These are phyloP conservation scores for Podaxis sp. DNA, from an alignment of 768 basidiomycete species.

Conservation along the genomic window DNA sequence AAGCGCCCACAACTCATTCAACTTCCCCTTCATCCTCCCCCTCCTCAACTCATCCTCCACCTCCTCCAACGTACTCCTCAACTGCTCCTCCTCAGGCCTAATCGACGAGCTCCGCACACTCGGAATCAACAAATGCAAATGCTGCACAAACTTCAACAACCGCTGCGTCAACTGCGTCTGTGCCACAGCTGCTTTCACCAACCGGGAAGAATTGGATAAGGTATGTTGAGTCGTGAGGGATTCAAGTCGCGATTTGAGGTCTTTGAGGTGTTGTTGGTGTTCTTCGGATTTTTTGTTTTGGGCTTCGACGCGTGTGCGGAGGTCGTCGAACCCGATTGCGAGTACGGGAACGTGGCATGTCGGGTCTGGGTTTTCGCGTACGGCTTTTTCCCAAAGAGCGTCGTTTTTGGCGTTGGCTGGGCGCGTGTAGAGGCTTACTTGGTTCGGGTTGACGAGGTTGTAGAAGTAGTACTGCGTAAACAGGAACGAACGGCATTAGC, in stretches of 20 bases:
- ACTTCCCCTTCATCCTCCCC: conserved; percentile 65
- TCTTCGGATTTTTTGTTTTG: conserved; percentile 65
- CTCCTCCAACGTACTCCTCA: conserved; percentile 70
- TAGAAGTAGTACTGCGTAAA: conserved; percentile 72
- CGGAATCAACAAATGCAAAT: conserved; percentile 79
- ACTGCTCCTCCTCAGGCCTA: conserved; percentile 75
- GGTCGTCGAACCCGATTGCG: conserved; percentile 79
- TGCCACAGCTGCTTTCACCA: conserved; percentile 57
- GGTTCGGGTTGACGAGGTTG: conserved; percentile 73
- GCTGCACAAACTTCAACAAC: conserved; percentile 67
- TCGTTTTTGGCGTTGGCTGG: conserved; percentile 75
- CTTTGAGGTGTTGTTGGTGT: conserved; percentile 71
- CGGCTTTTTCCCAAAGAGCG: conserved; percentile 74
- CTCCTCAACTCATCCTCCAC: conserved; percentile 70
- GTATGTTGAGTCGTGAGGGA: conserved; percentile 62
- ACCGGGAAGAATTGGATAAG: conserved; percentile 65
- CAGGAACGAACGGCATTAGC: not conserved
- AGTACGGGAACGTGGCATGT: conserved; percentile 70
- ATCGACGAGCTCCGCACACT: conserved; percentile 73
- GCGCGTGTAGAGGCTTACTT: conserved; percentile 65
- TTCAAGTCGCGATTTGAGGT: conserved; percentile 65
- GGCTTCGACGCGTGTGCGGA: conserved; percentile 75
- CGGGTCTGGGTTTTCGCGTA: conserved; percentile 80
- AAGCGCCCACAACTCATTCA: conserved; percentile 86
- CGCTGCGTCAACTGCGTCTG: conserved; percentile 75